Conservation (phyloP, 2,329 filamentous ascomycete genomes). For the Aspergillus cejpii region DNA sequence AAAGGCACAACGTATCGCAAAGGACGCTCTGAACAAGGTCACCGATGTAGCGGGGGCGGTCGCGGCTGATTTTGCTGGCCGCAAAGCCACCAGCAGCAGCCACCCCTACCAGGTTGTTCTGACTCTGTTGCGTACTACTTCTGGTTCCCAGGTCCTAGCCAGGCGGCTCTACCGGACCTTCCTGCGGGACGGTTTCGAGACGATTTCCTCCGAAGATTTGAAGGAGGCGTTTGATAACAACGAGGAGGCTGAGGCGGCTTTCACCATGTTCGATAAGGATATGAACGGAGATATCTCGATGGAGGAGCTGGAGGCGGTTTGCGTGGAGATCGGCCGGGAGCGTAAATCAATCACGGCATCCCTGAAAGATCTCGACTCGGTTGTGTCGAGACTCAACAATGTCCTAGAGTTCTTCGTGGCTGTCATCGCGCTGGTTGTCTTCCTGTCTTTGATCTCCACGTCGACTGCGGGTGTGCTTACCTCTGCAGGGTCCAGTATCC, state of each 20-base stretch:
- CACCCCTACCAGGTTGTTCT: constrained; percentile 81
- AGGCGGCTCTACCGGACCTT: constrained; percentile 84
- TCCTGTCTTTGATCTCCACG: constrained; percentile 81
- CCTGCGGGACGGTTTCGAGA: constrained; percentile 65
- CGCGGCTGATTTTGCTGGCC: constrained; percentile 86
- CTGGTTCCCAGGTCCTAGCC: constrained; percentile 74
- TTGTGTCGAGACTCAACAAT: constrained; percentile 81
- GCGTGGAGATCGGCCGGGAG: constrained; percentile 88
- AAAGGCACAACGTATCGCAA: constrained; percentile 66
- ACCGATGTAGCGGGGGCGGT: constrained; percentile 79
- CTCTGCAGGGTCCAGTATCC: constrained; percentile 76
- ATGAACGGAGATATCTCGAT: constrained; percentile 95
- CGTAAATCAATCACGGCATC: constrained; percentile 93
- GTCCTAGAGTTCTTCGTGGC: constrained; percentile 83
- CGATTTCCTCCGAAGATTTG: constrained; percentile 70
- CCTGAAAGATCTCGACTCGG: constrained; percentile 88
- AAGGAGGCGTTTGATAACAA: constrained; percentile 69
- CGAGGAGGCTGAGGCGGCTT: constrained; percentile 83
- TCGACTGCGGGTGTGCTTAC: constrained; percentile 88
- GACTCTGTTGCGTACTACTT: constrained; percentile 64
- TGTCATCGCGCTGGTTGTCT: constrained; percentile 74
- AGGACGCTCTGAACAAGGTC: constrained; percentile 68
- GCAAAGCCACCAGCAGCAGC: constrained; percentile 57
- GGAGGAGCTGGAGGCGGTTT: constrained; percentile 87
- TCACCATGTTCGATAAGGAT: constrained; percentile 90